Evolutionary conservation across 1,284 basidiomycete genomes (phyloP).

Genomic region (Naganishia liquefaciens): DNA sequence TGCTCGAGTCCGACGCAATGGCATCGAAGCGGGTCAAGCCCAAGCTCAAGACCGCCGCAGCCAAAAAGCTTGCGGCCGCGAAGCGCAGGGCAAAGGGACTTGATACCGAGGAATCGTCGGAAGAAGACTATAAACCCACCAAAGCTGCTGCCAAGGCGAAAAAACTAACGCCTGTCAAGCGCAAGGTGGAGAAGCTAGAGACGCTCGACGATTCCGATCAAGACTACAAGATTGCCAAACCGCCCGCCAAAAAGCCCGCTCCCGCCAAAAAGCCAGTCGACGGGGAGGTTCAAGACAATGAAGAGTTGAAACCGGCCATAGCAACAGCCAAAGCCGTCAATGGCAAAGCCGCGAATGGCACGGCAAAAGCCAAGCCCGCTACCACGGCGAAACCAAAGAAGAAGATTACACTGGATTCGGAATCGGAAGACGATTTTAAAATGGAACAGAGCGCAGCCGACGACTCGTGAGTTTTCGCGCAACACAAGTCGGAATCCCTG

Average conservation of each 20-base stretch:
- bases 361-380: slow-evolving; percentile 31
- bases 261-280: slow-evolving; percentile 33
- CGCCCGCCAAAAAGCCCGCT: slow-evolving; percentile 16
- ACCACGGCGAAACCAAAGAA: slow-evolving; percentile 26
- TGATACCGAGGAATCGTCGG: slow-evolving; percentile 64
- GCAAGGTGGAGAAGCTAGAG: slow-evolving; percentile 38
- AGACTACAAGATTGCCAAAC: slow-evolving; percentile 43
- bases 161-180: slow-evolving; percentile 44
- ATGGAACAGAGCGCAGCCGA: slow-evolving; percentile 18
- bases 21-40: slow-evolving; percentile 71
- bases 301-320: slow-evolving; percentile 18
- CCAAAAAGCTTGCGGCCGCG: slow-evolving; percentile 62
- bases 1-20: slow-evolving; percentile 60
- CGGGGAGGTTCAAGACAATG: slow-evolving; percentile 17
- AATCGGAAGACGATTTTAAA: slow-evolving; percentile 28
- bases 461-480: slow-evolving; percentile 30
- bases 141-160: slow-evolving; percentile 47
- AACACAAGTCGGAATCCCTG: too few species aligned
- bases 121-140: slow-evolving; percentile 68
- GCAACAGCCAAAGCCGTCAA: slow-evolving; percentile 13
- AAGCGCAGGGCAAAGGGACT: slow-evolving; percentile 58
- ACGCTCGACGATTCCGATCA: slow-evolving; percentile 65
- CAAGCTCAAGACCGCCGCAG: slow-evolving; percentile 55
- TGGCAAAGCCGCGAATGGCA: slow-evolving; percentile 21
- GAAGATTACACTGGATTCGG: slow-evolving; percentile 30